Conservation (phyloP, 2,329 filamentous ascomycete genomes). For the Fusarium scirpi region DNA sequence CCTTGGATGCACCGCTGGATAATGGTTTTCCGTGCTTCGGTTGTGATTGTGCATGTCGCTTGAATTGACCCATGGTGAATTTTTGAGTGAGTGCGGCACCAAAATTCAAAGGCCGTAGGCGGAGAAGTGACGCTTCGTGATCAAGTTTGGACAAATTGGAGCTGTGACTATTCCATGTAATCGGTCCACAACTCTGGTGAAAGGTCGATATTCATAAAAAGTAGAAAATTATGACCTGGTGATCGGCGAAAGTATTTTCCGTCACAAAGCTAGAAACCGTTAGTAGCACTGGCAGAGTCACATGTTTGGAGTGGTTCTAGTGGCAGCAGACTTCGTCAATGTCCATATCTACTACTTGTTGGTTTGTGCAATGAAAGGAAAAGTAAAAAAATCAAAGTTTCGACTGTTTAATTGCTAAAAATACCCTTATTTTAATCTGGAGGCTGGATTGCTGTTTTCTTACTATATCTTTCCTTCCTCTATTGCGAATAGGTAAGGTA, state of each 20-base stretch:
- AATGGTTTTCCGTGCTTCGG: slow-evolving; percentile 17
- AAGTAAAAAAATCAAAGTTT: too few relatives aligned
- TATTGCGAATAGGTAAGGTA: too few relatives aligned
- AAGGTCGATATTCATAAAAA: not conserved
- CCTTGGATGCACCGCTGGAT: slow-evolving; percentile 12
- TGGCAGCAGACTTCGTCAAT: too few relatives aligned
- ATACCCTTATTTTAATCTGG: accelerated
- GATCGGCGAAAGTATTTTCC: slow-evolving; percentile 13
- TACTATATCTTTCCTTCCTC: too few relatives aligned
- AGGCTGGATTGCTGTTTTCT: too few relatives aligned
- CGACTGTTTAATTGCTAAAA: too few relatives aligned
- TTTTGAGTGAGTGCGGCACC: accelerated
- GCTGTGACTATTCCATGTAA: not conserved
- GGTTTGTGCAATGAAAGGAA: too few relatives aligned
- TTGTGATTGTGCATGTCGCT: slow-evolving; percentile 15
- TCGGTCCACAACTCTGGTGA: not conserved
- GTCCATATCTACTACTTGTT: too few relatives aligned
- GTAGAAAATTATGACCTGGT: not conserved
- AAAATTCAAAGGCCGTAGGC: accelerated
- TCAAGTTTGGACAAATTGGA: not conserved
- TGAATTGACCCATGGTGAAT: slow-evolving; percentile 1
- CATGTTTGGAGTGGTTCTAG: not conserved
- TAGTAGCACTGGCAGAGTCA: not conserved
- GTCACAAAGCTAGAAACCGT: not conserved
- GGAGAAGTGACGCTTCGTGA: not conserved